Base-by-base conservation (phyloP, 108 stramenopile species). In the Skeletonema tropicum region DNA sequence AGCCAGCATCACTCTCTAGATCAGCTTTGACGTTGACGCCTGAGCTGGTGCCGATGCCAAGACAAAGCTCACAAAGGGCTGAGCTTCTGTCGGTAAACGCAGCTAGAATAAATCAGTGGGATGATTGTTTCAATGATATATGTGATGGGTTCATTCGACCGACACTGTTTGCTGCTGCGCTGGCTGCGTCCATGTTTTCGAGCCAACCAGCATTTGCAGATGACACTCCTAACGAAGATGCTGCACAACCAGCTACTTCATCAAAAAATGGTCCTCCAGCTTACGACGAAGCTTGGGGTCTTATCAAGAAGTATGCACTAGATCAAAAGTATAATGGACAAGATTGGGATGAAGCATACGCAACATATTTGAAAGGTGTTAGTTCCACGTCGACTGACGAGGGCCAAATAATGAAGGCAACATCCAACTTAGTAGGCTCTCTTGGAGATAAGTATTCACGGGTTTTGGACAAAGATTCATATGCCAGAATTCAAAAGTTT, bases 361-460 rank as follows among this genome's bases (percentile, higher is more conserved):
- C 57, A 14, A 83, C 74, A 30, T 83, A 74, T 39, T 73, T 30
- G 31, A 55, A 39, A 21, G 68, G 61, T 25, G 30, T 83, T 17
- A 45, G 68, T 65, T 62, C 63, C 42, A 60, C 68, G 60, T 57
- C 55, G 29, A 61, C 38, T 13, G 71, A 74, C 65, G 67, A 80
- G 41, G 79, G 57, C 31, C 64, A 69, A 25, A 64, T 73, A 14
- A 91, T 91, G 89, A 87, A 88, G 61, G 68, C 89, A 15, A 76
- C 80, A 2, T 80, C 79, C 32, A 79, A 90, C 66, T 88, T 95
- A 87, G 84, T 92, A 0, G 60, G 77, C 41, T 80, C 84, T 32
- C 73, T 96, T 19, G 88, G 83, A 2, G 96, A 97, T 79, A 90
- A 88, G 46, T 97, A 95, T 75, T 87, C 93, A 4, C 82, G 93